Percentiles rank a stretch among this genome's conserved stretches.
Evolutionary conservation across 2,329 filamentous ascomycete species (phyloP).

Genomic region (Alternaria rosae): DNA sequence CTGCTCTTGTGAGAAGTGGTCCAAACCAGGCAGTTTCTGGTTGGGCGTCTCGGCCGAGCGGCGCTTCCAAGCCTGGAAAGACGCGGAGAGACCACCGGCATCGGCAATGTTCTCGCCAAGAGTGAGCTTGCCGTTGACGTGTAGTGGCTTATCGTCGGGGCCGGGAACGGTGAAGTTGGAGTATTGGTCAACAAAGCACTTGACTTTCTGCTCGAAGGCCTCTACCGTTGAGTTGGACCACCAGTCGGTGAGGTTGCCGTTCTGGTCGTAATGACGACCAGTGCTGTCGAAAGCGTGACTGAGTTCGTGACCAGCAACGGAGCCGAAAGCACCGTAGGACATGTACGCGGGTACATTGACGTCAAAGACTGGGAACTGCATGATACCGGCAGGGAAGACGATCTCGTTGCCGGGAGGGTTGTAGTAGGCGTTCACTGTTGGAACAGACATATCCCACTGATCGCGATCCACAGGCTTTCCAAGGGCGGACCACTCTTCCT

Average conservation of each 20-base stretch:
- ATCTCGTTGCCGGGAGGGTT: conserved; percentile 71
- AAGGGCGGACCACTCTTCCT: conserved; percentile 63
- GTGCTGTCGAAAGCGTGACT: conserved; percentile 74
- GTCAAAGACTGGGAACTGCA: conserved; percentile 73
- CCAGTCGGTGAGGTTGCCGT: conserved; percentile 71
- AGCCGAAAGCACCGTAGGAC: conserved; percentile 73
- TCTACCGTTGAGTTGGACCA: conserved; percentile 68
- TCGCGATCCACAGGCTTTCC: conserved; percentile 67
- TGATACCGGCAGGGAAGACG: conserved; percentile 71
- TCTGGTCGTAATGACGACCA: conserved; percentile 70
- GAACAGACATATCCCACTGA: conserved; percentile 67
- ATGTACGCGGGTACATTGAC: conserved; percentile 69
- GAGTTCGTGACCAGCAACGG: conserved; percentile 72
- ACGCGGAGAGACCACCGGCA: conserved; percentile 69
- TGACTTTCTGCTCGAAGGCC: conserved; percentile 65
- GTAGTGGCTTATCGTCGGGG: conserved; percentile 63
- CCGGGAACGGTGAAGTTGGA: conserved; percentile 65
- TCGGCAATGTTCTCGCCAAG: conserved; percentile 77
- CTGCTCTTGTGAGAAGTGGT: conserved; percentile 70
- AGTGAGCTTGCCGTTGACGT: conserved; percentile 69
- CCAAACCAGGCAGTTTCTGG: conserved; percentile 61
- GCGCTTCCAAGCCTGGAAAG: conserved; percentile 71
- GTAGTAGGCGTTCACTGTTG: conserved; percentile 70
- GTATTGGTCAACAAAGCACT: conserved; percentile 76
- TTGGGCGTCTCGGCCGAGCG: conserved; percentile 60